Evolutionary conservation across 169 alveolate genomes (phyloP).

Genomic region (Eimeria sp.): DNA sequence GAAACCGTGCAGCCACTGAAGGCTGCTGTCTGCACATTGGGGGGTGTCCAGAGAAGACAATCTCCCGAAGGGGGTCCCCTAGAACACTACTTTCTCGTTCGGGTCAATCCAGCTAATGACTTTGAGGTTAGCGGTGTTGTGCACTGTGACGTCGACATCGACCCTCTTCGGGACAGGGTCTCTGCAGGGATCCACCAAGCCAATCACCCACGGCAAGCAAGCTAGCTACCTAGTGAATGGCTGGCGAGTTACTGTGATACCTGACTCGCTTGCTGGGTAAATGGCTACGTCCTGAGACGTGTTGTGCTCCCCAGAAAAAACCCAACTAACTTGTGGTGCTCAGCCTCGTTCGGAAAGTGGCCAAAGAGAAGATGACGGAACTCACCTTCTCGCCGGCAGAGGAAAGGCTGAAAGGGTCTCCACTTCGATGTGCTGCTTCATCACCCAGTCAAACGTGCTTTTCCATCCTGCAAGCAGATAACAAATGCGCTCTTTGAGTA

Average conservation of each 20-base stretch:
- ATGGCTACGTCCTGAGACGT: neutral
- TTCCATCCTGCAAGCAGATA: constrained; percentile 76
- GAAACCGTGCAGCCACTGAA: too few relatives aligned
- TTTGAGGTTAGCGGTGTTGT: constrained; percentile 88
- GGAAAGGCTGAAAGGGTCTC: constrained; percentile 87
- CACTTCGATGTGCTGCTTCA: constrained; percentile 84
- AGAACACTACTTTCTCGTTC: constrained; percentile 91
- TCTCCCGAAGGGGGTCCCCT: too few relatives aligned
- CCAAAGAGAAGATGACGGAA: too few relatives aligned
- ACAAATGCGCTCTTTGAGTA: neutral
- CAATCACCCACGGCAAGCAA: neutral
- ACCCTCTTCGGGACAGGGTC: constrained; percentile 94
- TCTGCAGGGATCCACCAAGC: constrained; percentile 74
- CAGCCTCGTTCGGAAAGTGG: neutral
- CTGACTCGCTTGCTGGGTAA: neutral
- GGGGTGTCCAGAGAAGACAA: too few relatives aligned
- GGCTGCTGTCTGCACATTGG: too few relatives aligned
- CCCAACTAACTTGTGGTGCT: neutral
- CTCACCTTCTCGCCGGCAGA: constrained; percentile 71
- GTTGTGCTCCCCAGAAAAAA: neutral
- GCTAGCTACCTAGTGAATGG: neutral
- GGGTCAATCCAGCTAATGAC: constrained; percentile 96
- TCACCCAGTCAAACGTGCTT: constrained; percentile 84
- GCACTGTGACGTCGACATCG: constrained; percentile 93
- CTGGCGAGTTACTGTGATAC: neutral